Conservation (phyloP, 352 stramenopile species). For the Phytophthora citricola region DNA sequence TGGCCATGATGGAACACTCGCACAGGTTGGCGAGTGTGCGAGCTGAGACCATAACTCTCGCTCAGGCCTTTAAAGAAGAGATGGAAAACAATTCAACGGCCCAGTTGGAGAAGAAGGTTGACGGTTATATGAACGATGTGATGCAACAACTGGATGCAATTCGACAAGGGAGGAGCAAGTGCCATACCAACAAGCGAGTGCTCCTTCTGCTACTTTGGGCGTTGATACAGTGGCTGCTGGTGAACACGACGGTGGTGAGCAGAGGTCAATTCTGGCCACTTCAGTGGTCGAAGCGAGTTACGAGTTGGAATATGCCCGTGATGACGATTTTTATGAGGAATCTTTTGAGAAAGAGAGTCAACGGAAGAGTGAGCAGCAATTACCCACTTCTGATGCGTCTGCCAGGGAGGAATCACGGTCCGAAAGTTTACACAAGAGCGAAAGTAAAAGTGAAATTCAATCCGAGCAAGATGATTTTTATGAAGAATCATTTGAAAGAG, state of each 20-base stretch:
- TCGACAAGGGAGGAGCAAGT: constrained; percentile 46
- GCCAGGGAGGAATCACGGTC: no score
- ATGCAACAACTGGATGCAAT: constrained; percentile 48
- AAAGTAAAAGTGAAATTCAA: no score
- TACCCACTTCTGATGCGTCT: no score
- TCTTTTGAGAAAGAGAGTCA: no score
- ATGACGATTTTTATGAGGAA: no score
- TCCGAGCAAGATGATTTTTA: constrained; percentile 28
- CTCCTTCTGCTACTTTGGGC: constrained; percentile 40
- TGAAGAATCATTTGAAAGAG: constrained; percentile 53
- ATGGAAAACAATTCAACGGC: constrained; percentile 51
- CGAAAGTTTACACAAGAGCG: no score
- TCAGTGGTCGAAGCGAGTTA: not conserved
- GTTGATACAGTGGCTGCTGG: constrained; percentile 27
- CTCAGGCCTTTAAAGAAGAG: constrained; percentile 73
- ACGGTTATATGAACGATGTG: constrained; percentile 52
- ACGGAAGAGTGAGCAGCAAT: no score
- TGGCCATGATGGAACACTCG: constrained; percentile 64
- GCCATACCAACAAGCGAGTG: constrained; percentile 29
- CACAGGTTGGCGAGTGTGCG: constrained; percentile 62
- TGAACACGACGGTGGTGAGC: not conserved
- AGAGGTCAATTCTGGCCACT: no score
- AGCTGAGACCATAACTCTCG: constrained; percentile 55
- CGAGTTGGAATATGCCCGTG: constrained; percentile 23
- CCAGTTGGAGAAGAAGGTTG: constrained; percentile 64